phyloP scores from a whole-genome alignment of 805 yeast genomes.

The Candida broadrunensis region DNA sequence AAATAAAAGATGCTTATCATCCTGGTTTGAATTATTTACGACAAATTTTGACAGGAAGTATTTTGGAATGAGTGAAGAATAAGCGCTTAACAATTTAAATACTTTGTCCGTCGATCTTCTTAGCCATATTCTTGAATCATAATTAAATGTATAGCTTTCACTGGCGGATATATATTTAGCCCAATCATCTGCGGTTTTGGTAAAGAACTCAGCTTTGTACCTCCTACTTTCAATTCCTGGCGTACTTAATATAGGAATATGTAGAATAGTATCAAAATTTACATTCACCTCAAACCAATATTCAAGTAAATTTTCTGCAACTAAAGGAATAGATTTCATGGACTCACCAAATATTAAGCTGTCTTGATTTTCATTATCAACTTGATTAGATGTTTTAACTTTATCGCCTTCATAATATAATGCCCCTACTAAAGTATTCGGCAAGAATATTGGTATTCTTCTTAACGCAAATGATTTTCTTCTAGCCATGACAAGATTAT shows the following conservation, averaged over 20 bases:
- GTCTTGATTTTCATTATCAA: not conserved
- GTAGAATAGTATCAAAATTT: conserved; percentile 14
- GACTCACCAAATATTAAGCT: not conserved
- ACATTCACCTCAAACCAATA: conserved; percentile 26
- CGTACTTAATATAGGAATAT: conserved; percentile 26
- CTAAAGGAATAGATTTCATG: conserved; percentile 17
- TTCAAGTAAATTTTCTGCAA: conserved; percentile 21
- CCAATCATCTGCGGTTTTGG: conserved; percentile 11
- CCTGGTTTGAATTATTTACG: not conserved
- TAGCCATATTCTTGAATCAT: conserved; percentile 11
- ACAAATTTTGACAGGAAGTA: not conserved
- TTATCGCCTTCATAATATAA: conserved; percentile 7
- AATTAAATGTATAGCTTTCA: conserved; percentile 17
- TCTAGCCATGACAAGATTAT: conserved; percentile 15
- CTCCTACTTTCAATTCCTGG: conserved; percentile 24
- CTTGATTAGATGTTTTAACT: not conserved
- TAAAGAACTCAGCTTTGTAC: conserved; percentile 6
- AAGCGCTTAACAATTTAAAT: conserved; percentile 2
- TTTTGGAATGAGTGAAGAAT: not conserved
- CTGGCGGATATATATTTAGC: conserved; percentile 12
- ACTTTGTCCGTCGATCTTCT: conserved; percentile 6
- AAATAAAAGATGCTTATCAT: conserved; percentile 1
- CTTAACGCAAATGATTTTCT: conserved; percentile 18
- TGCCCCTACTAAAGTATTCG: conserved; percentile 25
- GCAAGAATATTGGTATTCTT: conserved; percentile 21